phyloP scores from a whole-genome alignment of 148 eudicot species.

The Silene latifolia region DNA sequence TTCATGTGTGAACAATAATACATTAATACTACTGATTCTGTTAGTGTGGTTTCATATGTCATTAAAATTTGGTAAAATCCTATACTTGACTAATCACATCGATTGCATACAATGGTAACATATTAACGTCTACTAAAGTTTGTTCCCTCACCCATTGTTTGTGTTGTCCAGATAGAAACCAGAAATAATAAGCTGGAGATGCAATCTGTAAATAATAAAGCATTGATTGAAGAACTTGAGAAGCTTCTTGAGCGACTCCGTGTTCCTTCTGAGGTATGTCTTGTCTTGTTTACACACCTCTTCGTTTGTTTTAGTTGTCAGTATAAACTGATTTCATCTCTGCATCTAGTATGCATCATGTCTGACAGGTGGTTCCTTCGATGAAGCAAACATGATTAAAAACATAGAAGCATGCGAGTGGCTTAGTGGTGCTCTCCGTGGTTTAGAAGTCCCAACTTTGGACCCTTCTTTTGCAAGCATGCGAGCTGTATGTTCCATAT shows the following conservation, averaged over 20 bases:
- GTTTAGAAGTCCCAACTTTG: conserved; percentile 71
- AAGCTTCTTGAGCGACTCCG: conserved; percentile 84
- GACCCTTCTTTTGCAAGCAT: conserved; percentile 67
- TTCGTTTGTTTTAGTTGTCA: background rate
- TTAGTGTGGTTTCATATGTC: background rate
- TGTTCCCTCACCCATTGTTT: background rate
- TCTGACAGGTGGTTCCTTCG: conserved; percentile 83
- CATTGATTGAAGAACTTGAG: conserved; percentile 85
- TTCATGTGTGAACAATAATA: background rate
- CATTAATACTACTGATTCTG: background rate
- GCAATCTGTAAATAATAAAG: conserved; percentile 86
- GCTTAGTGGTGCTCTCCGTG: conserved; percentile 67
- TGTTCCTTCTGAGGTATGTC: conserved; percentile 75
- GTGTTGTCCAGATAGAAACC: conserved; percentile 71
- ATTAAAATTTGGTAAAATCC: background rate
- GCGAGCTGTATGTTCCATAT: conserved; percentile 65
- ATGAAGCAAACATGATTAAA: conserved; percentile 81
- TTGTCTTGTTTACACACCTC: background rate
- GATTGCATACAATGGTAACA: conserved; percentile 1
- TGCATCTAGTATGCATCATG: conserved; percentile 67
- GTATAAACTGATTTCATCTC: conserved; percentile 12
- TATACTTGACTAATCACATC: background rate
- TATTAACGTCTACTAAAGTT: background rate
- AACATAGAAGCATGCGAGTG: conserved; percentile 95
- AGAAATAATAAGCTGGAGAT: conserved; percentile 94